Percentiles rank a stretch among this genome's conserved stretches.
These are phyloP conservation scores for Penicillium sp. DNA, from an alignment of 2,329 filamentous ascomycete species.

Conservation along the genomic window DNA sequence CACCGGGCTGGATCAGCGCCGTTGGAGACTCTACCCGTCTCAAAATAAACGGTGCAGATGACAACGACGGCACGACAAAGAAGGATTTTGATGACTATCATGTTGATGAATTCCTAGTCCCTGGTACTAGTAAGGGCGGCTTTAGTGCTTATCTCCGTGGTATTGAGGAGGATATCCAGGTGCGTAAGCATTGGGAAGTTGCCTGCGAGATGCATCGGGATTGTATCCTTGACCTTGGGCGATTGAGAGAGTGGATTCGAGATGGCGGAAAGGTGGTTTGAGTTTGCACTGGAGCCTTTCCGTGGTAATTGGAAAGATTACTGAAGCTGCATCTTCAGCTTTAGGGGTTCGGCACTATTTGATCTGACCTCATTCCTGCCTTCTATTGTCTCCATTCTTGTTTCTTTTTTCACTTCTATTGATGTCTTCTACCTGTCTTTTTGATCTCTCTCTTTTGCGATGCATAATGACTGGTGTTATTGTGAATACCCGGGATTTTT, in stretches of 20 bases:
- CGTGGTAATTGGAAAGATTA: not conserved
- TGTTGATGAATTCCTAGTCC: slow-evolving; percentile 30
- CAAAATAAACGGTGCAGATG: slow-evolving; percentile 26
- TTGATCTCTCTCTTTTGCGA: slow-evolving; percentile 1
- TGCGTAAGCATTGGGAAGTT: slow-evolving; percentile 49
- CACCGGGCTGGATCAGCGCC: slow-evolving; percentile 51
- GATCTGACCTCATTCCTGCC: not conserved
- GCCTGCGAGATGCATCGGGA: slow-evolving; percentile 46
- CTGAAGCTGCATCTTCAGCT: not conserved
- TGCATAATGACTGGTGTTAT: slow-evolving; percentile 8
- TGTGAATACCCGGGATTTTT: slow-evolving; percentile 9
- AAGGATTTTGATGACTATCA: slow-evolving; percentile 16
- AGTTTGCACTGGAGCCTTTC: not conserved
- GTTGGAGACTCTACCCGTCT: slow-evolving; percentile 47
- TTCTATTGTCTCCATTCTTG: not conserved
- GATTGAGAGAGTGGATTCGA: slow-evolving; percentile 39
- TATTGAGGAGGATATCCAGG: slow-evolving; percentile 45
- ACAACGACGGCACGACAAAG: slow-evolving; percentile 17
- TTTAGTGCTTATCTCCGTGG: slow-evolving; percentile 46
- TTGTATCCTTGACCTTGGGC: slow-evolving; percentile 42
- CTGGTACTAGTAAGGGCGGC: slow-evolving; percentile 38
- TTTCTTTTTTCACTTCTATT: not conserved
- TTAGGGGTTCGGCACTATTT: not conserved
- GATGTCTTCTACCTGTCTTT: not conserved
- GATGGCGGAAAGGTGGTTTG: slow-evolving; percentile 32